These are phyloP conservation scores for Macrolepiota dolichaula DNA, from an alignment of 768 basidiomycete species.

Conservation along the genomic window DNA sequence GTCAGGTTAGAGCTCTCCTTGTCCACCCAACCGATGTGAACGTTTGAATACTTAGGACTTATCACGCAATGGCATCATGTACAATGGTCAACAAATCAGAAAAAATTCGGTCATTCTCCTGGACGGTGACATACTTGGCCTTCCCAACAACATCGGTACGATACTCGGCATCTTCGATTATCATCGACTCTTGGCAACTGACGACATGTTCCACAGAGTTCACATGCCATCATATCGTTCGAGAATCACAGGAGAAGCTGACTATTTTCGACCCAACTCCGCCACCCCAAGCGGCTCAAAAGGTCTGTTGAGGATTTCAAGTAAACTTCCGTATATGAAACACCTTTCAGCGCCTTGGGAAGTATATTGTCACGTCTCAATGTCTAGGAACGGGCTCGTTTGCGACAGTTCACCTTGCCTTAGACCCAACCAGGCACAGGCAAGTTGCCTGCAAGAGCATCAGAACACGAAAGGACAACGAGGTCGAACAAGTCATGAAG, in stretches of 20 bases:
- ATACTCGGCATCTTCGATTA: not conserved
- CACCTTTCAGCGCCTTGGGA: conserved; percentile 50
- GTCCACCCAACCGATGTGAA: not conserved
- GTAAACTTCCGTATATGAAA: not conserved
- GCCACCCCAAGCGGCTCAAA: conserved; percentile 48
- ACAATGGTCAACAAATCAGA: conserved; percentile 68
- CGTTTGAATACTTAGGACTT: conserved; percentile 46
- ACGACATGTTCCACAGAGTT: conserved; percentile 43
- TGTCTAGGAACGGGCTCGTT: conserved; percentile 80
- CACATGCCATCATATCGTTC: conserved; percentile 58
- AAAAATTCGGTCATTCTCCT: conserved; percentile 70
- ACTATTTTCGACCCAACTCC: conserved; percentile 62
- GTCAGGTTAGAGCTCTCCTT: conserved; percentile 47
- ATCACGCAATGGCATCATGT: conserved; percentile 70
- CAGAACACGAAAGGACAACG: conserved; percentile 55
- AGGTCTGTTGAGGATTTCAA: conserved; percentile 32
- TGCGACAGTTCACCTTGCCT: conserved; percentile 76
- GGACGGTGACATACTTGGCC: conserved; percentile 68
- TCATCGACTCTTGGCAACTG: not conserved
- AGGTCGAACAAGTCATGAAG: conserved; percentile 65
- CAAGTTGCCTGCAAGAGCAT: conserved; percentile 88
- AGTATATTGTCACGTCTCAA: conserved; percentile 73
- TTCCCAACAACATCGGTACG: conserved; percentile 56
- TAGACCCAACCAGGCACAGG: conserved; percentile 57
- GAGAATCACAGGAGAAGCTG: conserved; percentile 47